Percentiles rank a stretch among this genome's conserved stretches.
Conservation (phyloP, 345 rosid species). For the Raphanus sativus region DNA sequence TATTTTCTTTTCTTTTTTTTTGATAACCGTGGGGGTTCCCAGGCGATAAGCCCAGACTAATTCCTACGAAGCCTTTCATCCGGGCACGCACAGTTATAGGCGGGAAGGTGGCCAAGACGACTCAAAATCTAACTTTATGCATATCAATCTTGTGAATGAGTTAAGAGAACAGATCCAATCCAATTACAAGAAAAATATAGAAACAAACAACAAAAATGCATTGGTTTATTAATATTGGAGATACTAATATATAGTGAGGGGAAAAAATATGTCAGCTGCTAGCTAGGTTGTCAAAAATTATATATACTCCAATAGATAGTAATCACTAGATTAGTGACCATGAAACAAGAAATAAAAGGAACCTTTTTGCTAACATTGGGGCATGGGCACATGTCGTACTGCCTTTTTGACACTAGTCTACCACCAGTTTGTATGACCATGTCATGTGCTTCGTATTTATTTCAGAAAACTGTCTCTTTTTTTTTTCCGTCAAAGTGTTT, state of each 20-base stretch:
- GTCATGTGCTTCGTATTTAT: too few species aligned
- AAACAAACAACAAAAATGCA: slow-evolving; percentile 25
- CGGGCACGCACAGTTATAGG: too few species aligned
- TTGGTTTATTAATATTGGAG: neutral
- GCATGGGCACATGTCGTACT: neutral
- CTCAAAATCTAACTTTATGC: neutral
- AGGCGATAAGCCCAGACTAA: too few species aligned
- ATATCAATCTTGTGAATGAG: neutral
- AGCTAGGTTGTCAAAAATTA: slow-evolving; percentile 22
- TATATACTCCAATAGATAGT: neutral
- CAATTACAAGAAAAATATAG: neutral
- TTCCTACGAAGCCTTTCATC: too few species aligned
- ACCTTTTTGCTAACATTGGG: slow-evolving; percentile 18
- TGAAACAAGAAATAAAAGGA: slow-evolving; percentile 23
- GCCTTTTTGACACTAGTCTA: too few species aligned
- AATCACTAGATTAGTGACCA: slow-evolving; percentile 12
- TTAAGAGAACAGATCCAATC: neutral
- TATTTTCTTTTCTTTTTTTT: too few species aligned
- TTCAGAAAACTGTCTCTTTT: too few species aligned
- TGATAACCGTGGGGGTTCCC: too few species aligned
- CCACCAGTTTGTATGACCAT: too few species aligned
- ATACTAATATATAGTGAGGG: neutral
- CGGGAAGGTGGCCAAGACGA: too few species aligned
- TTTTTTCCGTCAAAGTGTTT: too few species aligned
- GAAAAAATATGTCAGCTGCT: slow-evolving; percentile 7